Evolutionary conservation across 495 filamentous ascomycete species (phyloP), one percentile per base, ranked within the genome.

Genomic region (Amphirosellinia nigrospora): DNA sequence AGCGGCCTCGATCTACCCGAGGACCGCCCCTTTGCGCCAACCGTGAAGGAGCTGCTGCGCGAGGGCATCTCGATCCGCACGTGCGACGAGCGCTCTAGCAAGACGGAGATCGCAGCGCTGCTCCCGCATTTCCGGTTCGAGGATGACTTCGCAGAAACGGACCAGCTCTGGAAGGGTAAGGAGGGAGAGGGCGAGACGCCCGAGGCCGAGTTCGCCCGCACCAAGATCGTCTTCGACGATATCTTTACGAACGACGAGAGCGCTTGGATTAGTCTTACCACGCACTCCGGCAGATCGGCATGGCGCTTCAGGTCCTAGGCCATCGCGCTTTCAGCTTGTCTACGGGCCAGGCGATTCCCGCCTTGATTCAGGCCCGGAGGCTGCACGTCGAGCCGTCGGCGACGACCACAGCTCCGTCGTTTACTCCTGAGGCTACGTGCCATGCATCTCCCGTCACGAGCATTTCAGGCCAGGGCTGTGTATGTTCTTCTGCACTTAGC

Each of bases 1-100:
- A 68, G 72, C 15, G 83, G 80, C 16, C 83, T 93, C 4, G 50
- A 77, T 10, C 77, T 91, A 0, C 89, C 90, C 0, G 56, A 69
- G 15, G 70, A 72, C 21, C 71, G 77, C 34, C 79, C 89, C 7
- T 93, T 92, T 76, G 79, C 80, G 2, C 91, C 91, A 0, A 81
- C 80, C 0, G 81, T 94, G 67, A 92, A 91, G 72, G 91, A 94
- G 74, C 78, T 86, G 52, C 79, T 94, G 72, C 87, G 92, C 64
- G 92, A 95, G 72, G 84, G 83, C 0, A 89, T 94, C 63, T 88
- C 87, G 65, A 86, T 91, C 56, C 92, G 94, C 74, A 93, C 92
- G 16, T 95, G 92, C 73, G 92, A 95, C 77, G 85, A 88, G 41
- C 83, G 92, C 5, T 84, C 84, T 43, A 85, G 70, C 52, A 87